Evolutionary conservation across 2,329 filamentous ascomycete species (phyloP).

Genomic region (Colletotrichum lini): DNA sequence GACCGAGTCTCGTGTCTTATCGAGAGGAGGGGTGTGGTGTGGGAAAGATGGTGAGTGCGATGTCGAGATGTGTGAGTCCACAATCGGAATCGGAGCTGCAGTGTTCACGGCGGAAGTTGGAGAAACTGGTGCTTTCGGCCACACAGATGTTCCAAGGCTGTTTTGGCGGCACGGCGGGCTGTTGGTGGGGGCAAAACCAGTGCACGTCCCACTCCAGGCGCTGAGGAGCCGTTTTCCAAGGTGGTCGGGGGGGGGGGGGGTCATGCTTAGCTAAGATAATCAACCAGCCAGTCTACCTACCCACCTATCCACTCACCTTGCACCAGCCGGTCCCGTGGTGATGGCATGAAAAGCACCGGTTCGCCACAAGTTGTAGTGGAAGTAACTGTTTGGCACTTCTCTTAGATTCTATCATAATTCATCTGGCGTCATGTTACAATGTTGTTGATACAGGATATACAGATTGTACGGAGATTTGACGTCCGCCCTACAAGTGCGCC

Average conservation of each 20-base stretch:
- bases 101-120: conserved; percentile 21
- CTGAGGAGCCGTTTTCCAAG: neutral
- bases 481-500: neutral
- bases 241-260: neutral
- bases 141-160: conserved; percentile 38
- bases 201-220: conserved; percentile 4
- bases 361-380: neutral
- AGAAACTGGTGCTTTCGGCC: conserved; percentile 29
- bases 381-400: neutral
- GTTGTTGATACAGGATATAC: conserved; percentile 23
- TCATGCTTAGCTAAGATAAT: too few species aligned
- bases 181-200: conserved; percentile 12
- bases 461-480: neutral
- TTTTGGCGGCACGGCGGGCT: conserved; percentile 6
- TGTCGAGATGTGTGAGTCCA: conserved; percentile 31
- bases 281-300: too few species aligned
- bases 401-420: conserved; percentile 21
- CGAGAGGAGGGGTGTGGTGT: conserved; percentile 29
- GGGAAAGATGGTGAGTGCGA: conserved; percentile 20
- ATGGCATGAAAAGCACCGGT: neutral
- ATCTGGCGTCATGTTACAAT: conserved; percentile 25
- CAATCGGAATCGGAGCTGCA: conserved; percentile 38
- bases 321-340: too few species aligned
- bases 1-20: conserved; percentile 40
- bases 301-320: too few species aligned